phyloP scores from a whole-genome alignment of 169 alveolate genomes.

The Plasmodium cynomolgi region DNA sequence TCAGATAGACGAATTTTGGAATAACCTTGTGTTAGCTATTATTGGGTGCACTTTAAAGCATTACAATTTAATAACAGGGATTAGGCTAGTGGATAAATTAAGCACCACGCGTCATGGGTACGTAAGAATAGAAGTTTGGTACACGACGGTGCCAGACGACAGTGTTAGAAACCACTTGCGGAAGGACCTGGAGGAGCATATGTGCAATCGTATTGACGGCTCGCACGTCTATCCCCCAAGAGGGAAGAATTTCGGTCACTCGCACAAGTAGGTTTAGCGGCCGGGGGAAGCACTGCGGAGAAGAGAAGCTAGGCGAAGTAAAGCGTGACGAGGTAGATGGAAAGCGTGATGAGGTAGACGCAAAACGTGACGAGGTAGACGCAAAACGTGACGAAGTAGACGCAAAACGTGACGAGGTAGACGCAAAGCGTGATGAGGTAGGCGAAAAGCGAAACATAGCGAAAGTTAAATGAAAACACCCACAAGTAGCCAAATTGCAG shows the following conservation, averaged over 20 bases:
- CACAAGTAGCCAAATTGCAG: background rate
- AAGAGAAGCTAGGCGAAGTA: background rate
- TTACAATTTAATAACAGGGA: conserved; percentile 84
- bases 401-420: background rate
- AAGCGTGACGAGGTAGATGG: background rate
- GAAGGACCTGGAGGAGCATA: conserved; percentile 77
- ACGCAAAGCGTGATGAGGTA: background rate
- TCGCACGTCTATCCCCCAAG: conserved; percentile 78
- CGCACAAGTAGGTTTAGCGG: conserved; percentile 27
- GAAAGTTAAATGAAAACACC: background rate
- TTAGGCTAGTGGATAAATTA: conserved; percentile 83
- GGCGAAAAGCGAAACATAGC: background rate
- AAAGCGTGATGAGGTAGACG: background rate
- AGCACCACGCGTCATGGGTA: conserved; percentile 75
- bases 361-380: background rate
- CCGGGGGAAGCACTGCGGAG: background rate
- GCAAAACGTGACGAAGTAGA: background rate
- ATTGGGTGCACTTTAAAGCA: conserved; percentile 85
- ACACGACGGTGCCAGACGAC: conserved; percentile 76
- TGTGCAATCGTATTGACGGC: conserved; percentile 80
- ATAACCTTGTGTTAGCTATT: conserved; percentile 86
- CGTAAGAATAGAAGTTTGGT: conserved; percentile 80
- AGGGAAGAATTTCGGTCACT: conserved; percentile 65
- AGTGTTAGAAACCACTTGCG: conserved; percentile 63
- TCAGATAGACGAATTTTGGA: conserved; percentile 88